phyloP scores from a whole-genome alignment of 305 asterid species.

The Solanum hybrid region DNA sequence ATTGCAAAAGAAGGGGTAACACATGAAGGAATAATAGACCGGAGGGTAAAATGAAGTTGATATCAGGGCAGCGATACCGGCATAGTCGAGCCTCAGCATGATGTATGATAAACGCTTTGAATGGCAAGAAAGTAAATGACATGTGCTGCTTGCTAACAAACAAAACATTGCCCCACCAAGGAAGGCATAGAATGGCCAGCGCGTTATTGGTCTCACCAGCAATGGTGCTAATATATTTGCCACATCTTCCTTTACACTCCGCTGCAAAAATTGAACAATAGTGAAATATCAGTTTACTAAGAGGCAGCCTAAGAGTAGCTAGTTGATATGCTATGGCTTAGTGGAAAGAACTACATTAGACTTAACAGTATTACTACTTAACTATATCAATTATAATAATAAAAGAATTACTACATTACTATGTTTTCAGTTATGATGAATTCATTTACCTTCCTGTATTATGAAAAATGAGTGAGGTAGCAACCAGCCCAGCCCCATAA shows the following conservation, averaged over 20 bases:
- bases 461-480: background rate
- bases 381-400: background rate
- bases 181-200: constrained; percentile 96
- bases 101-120: constrained; percentile 75
- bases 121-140: constrained; percentile 91
- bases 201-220: constrained; percentile 69
- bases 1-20: constrained; percentile 76
- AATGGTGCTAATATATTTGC: constrained; percentile 76
- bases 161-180: constrained; percentile 98
- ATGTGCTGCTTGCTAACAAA: constrained; percentile 81
- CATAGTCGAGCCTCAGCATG: constrained; percentile 87
- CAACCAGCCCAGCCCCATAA: background rate
- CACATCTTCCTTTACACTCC: constrained; percentile 64
- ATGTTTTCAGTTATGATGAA: background rate
- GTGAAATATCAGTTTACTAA: background rate
- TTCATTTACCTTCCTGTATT: background rate
- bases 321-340: background rate
- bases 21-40: constrained; percentile 92
- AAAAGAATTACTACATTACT: background rate
- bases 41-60: constrained; percentile 94
- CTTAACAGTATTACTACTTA: background rate
- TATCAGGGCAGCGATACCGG: constrained; percentile 85
- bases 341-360: background rate
- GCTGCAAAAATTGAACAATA: constrained; percentile 32
- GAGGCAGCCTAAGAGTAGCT: background rate